These are phyloP conservation scores for Eucalyptus globulus DNA, from an alignment of 345 rosid genomes.

Conservation along the genomic window DNA sequence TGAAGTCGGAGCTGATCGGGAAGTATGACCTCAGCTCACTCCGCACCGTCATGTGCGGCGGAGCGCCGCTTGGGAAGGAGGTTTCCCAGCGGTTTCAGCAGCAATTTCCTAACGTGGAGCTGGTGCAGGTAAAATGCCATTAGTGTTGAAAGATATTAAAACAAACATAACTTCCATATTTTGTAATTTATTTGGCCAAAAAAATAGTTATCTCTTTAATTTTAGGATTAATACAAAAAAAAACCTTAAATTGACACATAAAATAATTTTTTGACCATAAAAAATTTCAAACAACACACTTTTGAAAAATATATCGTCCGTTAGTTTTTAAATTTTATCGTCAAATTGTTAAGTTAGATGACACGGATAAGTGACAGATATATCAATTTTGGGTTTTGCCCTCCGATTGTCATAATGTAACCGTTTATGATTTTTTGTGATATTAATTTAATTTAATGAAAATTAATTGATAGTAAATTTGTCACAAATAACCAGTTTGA, in stretches of 20 bases:
- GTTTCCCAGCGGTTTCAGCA: conserved; percentile 35
- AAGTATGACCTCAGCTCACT: conserved; percentile 60
- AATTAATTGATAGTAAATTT: too few species aligned
- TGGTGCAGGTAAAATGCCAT: neutral
- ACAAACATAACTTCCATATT: neutral
- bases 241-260: too few species aligned
- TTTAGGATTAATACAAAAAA: neutral
- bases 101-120: conserved; percentile 33
- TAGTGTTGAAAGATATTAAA: neutral
- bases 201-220: neutral
- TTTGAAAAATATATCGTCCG: too few species aligned
- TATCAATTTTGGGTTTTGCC: too few species aligned
- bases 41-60: conserved; percentile 33
- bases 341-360: too few species aligned
- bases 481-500: neutral
- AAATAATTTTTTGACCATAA: too few species aligned
- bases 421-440: rapidly evolving
- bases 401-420: too few species aligned
- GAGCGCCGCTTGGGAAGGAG: conserved; percentile 75
- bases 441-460: too few species aligned
- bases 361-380: rapidly evolving
- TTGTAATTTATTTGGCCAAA: neutral
- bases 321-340: rapidly evolving
- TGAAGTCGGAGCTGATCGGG: conserved; percentile 46
- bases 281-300: too few species aligned